A percentile compares a stretch with the other conserved stretches of the same genome.
phyloP scores from a whole-genome alignment of 2,329 filamentous ascomycete genomes.

The Aspergillus fischeri region DNA sequence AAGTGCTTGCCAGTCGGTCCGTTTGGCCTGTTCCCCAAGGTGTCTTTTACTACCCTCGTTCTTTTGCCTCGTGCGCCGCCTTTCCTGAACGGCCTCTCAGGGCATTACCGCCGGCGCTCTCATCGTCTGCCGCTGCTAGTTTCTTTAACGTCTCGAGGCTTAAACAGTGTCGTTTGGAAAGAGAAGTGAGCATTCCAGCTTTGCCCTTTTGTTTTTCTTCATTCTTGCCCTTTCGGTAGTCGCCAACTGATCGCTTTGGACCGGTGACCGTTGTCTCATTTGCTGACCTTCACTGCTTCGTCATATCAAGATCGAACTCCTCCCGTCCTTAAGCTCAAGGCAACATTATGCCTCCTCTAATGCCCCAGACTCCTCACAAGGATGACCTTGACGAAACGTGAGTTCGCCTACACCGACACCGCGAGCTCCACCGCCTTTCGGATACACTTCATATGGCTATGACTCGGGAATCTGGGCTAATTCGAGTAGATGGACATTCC shows the following conservation, averaged over 20 bases:
- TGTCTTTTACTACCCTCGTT: neutral
- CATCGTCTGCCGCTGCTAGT: neutral
- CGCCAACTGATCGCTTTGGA: neutral
- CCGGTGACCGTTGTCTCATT: neutral
- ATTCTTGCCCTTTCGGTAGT: neutral
- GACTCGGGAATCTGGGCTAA: slow-evolving; percentile 15
- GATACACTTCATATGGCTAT: neutral
- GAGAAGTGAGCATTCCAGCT: neutral
- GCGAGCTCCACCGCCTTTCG: neutral
- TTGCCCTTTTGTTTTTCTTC: neutral
- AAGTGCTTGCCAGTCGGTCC: neutral
- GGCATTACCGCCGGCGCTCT: slow-evolving; percentile 13
- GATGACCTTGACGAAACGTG: slow-evolving; percentile 61
- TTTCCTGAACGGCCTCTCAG: slow-evolving; percentile 16
- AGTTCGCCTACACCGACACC: slow-evolving; percentile 28
- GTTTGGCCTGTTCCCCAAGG: neutral
- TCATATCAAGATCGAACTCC: slow-evolving; percentile 1
- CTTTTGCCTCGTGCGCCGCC: slow-evolving; percentile 5
- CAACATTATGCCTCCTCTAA: slow-evolving; percentile 33
- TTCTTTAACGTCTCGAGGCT: neutral
- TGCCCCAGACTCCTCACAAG: slow-evolving; percentile 49
- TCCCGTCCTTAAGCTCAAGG: slow-evolving; percentile 3
- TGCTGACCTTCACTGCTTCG: slow-evolving; percentile 4
- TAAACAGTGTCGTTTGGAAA: neutral
- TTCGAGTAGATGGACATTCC: slow-evolving; percentile 71